Evolutionary conservation across 257 asterid species (phyloP).

Genomic region (Gentiana dahurica): DNA sequence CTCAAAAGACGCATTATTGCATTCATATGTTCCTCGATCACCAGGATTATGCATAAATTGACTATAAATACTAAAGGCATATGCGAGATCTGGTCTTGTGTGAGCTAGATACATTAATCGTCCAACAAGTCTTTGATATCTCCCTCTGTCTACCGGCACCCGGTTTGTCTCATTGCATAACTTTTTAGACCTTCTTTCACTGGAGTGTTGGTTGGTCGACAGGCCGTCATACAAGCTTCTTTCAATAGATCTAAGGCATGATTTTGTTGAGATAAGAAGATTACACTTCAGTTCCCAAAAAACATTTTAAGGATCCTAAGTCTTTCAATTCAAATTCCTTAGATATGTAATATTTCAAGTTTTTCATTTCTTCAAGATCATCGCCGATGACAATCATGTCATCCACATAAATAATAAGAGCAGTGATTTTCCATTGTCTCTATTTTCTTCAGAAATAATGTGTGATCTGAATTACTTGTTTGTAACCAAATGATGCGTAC

Average conservation of each 20-base stretch:
- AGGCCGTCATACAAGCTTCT: neutral
- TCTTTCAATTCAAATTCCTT: too few species aligned
- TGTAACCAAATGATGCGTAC: too few species aligned
- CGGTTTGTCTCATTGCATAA: neutral
- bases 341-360: too few species aligned
- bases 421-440: too few species aligned
- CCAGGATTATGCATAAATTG: too few species aligned
- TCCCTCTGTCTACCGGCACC: neutral
- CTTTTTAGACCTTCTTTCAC: neutral
- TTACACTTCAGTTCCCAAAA: neutral
- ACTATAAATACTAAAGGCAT: neutral
- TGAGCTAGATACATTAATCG: neutral
- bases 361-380: too few species aligned
- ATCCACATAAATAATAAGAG: too few species aligned
- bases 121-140: slow-evolving; percentile 6
- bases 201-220: slow-evolving; percentile 1
- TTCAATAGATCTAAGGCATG: neutral
- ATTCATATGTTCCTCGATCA: slow-evolving; percentile 1
- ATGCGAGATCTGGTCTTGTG: slow-evolving; percentile 1
- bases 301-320: neutral
- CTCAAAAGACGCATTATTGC: slow-evolving; percentile 5
- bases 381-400: too few species aligned
- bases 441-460: too few species aligned
- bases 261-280: neutral
- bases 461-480: too few species aligned